Conservation (phyloP, 108 stramenopile species). For the Skeletonema potamos region DNA sequence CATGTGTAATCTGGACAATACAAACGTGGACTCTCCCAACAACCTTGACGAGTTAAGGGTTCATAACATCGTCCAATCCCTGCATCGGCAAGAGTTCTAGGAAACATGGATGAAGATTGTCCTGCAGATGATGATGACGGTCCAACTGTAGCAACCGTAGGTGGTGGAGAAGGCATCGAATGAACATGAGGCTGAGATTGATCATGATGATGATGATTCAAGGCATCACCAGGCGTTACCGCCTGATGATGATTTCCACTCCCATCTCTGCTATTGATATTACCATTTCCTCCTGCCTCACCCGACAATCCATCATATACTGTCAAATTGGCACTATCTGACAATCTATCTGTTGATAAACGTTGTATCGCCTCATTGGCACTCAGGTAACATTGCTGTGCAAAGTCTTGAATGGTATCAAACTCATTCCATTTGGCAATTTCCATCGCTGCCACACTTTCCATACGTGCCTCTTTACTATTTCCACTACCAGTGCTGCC, state of each 20-base stretch:
- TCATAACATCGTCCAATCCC: slow-evolving; percentile 48
- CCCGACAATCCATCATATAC: slow-evolving; percentile 15
- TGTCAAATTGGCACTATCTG: slow-evolving; percentile 74
- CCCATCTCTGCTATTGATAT: background rate
- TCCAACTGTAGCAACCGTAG: background rate
- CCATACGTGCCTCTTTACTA: background rate
- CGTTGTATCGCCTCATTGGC: slow-evolving; percentile 74
- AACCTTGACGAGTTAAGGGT: slow-evolving; percentile 59
- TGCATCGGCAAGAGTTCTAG: slow-evolving; percentile 14
- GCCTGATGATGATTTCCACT: background rate
- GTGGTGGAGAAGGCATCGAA: background rate
- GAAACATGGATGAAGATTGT: slow-evolving; percentile 1
- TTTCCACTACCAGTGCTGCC: background rate
- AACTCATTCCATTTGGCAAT: slow-evolving; percentile 43
- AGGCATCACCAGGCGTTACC: background rate
- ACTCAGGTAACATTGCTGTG: slow-evolving; percentile 58
- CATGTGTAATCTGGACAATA: slow-evolving; percentile 85
- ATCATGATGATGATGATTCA: background rate
- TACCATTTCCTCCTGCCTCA: background rate
- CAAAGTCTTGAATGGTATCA: slow-evolving; percentile 61
- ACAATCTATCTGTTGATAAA: slow-evolving; percentile 68
- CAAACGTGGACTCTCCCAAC: slow-evolving; percentile 86
- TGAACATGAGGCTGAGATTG: background rate
- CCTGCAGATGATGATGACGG: slow-evolving; percentile 1
- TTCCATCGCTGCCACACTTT: slow-evolving; percentile 11